Evolutionary conservation across 257 asterid species (phyloP), one percentile per base, ranked within the genome.

Genomic region (Asclepias syriaca): DNA sequence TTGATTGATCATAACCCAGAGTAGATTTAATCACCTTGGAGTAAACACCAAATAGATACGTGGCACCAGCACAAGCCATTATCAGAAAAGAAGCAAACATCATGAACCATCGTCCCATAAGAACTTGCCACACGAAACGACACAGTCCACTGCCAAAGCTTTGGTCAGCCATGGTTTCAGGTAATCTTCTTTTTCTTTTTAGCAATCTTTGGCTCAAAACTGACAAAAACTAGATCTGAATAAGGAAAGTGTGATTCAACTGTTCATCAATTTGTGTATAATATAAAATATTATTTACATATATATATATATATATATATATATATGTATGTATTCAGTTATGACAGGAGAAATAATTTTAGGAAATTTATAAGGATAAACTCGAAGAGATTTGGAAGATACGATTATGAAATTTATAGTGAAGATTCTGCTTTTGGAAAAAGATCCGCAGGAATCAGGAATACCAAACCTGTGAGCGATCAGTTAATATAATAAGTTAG

Each of bases 41-140:
- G 66, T 81, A 81, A 12, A 78, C 74, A 16, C 82, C 85, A 16
- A 81, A 81, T 0, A 81, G 58, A 66, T 81, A 81, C 6, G 84
- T 81, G 12, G 79, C 81, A 16, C 84, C 81, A 29, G 79, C 79
- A 12, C 84, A 74, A 32, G 81, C 65, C 84, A 81, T 81, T 69
- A 81, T 81, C 34, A 81, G 59, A 77, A 77, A 77, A 0, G 84
- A 74, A 53, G 81, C 81, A 54, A 60, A 81, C 81, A 81, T 77
- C 81, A 77, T 77, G 49, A 81, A 81, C 84, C 81, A 81, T 45
- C 81, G 22, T n/a, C 84, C 84, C 12, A 61, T 39, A 0, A 81
- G 53, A 29, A 81, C 71, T 73, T 70, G 81, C 11, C 56, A 39
- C 49, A 64, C 7, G 22, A 72, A 80, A 55, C 57, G 34, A 58